Percentiles rank a stretch among this genome's conserved stretches.
Conservation (phyloP, 192 early-diverging fungal species). For the Powellomyces hirtus region DNA sequence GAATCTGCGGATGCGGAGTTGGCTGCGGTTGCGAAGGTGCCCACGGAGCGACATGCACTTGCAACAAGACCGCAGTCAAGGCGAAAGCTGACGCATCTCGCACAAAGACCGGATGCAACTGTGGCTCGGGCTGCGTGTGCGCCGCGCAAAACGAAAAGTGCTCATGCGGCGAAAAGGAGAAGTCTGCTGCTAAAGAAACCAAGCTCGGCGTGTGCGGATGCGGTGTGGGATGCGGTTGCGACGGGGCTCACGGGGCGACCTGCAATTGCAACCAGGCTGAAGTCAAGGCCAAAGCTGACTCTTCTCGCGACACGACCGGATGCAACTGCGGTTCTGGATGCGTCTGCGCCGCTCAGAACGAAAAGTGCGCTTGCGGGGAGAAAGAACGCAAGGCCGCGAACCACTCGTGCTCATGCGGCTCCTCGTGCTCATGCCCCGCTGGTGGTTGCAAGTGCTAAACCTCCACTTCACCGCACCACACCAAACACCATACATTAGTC, state of each 20-base stretch:
- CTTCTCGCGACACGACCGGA: no score
- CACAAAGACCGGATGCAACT: not conserved
- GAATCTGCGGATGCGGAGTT: conserved; percentile 8
- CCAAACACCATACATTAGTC: no score
- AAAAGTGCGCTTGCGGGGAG: conserved; percentile 11
- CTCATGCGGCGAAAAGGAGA: no score
- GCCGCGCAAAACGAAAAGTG: conserved; percentile 11
- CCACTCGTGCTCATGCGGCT: not conserved
- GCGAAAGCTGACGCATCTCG: not conserved
- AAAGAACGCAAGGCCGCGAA: not conserved
- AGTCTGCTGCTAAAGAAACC: not conserved
- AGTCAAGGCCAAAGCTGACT: conserved; percentile 8
- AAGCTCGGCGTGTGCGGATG: conserved; percentile 8
- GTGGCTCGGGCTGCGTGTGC: not conserved
- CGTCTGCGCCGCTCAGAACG: conserved; percentile 6
- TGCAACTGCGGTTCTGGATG: not conserved
- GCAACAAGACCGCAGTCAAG: conserved; percentile 13
- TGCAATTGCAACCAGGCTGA: conserved; percentile 16
- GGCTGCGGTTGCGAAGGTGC: conserved; percentile 7
- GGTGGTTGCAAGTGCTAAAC: not conserved
- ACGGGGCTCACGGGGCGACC: not conserved
- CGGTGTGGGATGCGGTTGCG: conserved; percentile 13
- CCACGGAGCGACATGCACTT: not conserved
- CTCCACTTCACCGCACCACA: not conserved
- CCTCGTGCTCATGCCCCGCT: not conserved